These are phyloP conservation scores for Clonostachys solani DNA, from an alignment of 2,329 filamentous ascomycete species.

Conservation along the genomic window DNA sequence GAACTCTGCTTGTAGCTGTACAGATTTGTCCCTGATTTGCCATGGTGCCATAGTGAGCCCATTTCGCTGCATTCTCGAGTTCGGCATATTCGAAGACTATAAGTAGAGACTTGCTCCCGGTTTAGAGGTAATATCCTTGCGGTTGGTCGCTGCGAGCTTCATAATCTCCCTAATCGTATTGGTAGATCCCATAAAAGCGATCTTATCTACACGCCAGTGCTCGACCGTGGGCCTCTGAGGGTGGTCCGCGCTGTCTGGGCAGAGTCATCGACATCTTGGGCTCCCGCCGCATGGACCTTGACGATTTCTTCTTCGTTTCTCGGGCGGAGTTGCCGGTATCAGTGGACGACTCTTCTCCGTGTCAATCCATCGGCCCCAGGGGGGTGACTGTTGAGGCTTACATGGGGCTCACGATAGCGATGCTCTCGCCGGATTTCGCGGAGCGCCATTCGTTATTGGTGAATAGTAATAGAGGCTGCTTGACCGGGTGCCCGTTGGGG, in stretches of 20 bases:
- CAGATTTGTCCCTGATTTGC: slow-evolving; percentile 53
- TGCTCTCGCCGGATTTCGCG: slow-evolving; percentile 5
- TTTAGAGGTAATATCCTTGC: slow-evolving; percentile 57
- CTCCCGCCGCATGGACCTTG: slow-evolving; percentile 6
- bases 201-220: slow-evolving; percentile 65
- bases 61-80: slow-evolving; percentile 56
- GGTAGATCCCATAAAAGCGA: slow-evolving; percentile 70
- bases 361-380: no score
- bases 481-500: no score
- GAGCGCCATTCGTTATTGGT: slow-evolving; percentile 10
- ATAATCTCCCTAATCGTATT: slow-evolving; percentile 63
- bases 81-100: slow-evolving; percentile 56
- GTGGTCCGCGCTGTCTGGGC: slow-evolving; percentile 50
- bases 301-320: slow-evolving; percentile 8
- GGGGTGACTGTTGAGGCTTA: no score
- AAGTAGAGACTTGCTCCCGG: slow-evolving; percentile 55
- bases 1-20: slow-evolving; percentile 48
- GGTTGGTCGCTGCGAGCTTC: slow-evolving; percentile 56
- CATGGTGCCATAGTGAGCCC: slow-evolving; percentile 28
- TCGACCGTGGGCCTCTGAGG: slow-evolving; percentile 62
- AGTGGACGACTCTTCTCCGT: no score
- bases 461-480: slow-evolving; percentile 10
- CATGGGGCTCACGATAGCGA: slow-evolving; percentile 8
- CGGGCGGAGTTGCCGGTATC: no score
- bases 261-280: slow-evolving; percentile 8